Conservation (phyloP, 768 basidiomycete species). For the Boletus rubescentipes region DNA sequence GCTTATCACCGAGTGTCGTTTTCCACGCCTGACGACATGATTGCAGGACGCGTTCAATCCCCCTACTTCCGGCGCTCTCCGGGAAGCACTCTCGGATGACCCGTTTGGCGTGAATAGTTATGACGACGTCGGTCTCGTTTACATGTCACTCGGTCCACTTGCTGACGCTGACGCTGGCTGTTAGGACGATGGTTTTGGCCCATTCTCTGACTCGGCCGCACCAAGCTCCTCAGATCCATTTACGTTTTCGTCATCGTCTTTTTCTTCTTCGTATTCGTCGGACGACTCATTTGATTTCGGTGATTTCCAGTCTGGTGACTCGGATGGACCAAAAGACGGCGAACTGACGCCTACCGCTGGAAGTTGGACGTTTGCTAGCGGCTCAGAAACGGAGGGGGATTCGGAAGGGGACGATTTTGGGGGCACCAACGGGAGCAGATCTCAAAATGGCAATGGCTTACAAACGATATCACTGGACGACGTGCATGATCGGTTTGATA, state of each 20-base stretch:
- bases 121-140: conserved; percentile 48
- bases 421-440: conserved; percentile 6
- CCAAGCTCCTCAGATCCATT: conserved; percentile 53
- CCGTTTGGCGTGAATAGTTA: conserved; percentile 45
- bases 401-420: conserved; percentile 35
- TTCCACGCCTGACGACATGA: not conserved
- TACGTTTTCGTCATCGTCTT: conserved; percentile 41
- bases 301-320: conserved; percentile 62
- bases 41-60: conserved; percentile 55
- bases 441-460: conserved; percentile 21
- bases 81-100: conserved; percentile 42
- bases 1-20: not conserved
- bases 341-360: conserved; percentile 64
- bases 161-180: not conserved
- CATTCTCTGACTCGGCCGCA: conserved; percentile 69
- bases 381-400: conserved; percentile 29
- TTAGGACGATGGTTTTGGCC: conserved; percentile 70
- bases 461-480: conserved; percentile 30
- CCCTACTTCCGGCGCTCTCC: conserved; percentile 28
- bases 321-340: conserved; percentile 33
- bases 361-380: conserved; percentile 68
- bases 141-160: not conserved
- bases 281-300: conserved; percentile 78
- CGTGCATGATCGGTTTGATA: conserved; percentile 23
- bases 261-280: conserved; percentile 57